Evolutionary conservation across 441 rosid genomes (phyloP), one percentile per base, ranked within the genome.

Genomic region (Adansonia grandidieri): DNA sequence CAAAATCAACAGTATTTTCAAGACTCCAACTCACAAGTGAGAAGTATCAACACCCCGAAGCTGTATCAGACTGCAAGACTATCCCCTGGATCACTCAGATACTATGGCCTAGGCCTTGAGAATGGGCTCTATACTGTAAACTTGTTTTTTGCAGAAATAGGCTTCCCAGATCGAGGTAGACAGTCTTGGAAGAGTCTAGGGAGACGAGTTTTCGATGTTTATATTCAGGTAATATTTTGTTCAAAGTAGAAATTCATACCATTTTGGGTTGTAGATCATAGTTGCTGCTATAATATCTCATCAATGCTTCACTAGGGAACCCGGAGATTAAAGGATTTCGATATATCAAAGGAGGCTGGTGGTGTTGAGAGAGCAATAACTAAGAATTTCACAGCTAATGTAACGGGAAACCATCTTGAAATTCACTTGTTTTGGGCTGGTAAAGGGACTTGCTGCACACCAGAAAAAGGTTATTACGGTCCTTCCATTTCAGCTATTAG

Each of bases 181-280:
- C 74, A 58, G 47, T 76, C 80, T 14, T 88, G 86, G 87, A 22
- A 66, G 58, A 86, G 88, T 68, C 80, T 61, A 48, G 89, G 80
- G 17, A 88, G 89, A 74, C 89, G 93, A 45, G 48, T 88, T 79
- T 92, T 92, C 40, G 87, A 92, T 80, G 84, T 86, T 63, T 84
- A 85, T 65, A 62, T 88, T 69, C 89, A 88, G 86, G 89, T 83
- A 48, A 19, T 10, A 6, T 65, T 51, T 28, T 13, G 1, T 71
- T 72, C 9, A 51, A 19, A 8, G 6, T 20, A 60, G 37, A 71
- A 37, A 63, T 14, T 62, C 58, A 44, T 51, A 62, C 13, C 69
- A 44, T 75, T 45, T 47, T 14, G 3, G 6, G 4, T 15, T 57
- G 32, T 20, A 22, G 5, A 67, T 44, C 54, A 13, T n/a, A n/a